Evolutionary conservation across 495 filamentous ascomycete species (phyloP), one percentile per base, ranked within the genome.

Genomic region (Trichoderma asperelloides): DNA sequence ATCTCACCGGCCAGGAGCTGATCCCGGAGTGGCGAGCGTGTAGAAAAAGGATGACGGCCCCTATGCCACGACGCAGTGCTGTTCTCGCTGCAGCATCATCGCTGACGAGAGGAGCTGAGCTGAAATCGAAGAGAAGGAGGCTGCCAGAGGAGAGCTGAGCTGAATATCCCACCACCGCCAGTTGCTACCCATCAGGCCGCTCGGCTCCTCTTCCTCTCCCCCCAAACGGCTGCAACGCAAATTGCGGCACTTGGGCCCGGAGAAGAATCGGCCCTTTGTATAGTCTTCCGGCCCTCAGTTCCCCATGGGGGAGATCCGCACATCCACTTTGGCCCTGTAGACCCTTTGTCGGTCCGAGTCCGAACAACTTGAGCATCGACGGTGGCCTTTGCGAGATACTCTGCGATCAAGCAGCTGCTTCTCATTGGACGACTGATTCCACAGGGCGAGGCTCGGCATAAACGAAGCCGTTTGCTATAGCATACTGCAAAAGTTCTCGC

Each of bases 341-440:
- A 60, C 55, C 55, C 30, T 60, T 60, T 60, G 55, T 60, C 55
- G 55, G 55, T 60, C 55, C 55, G 55, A 60, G 55, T 60, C 55
- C 16, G 55, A 60, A 12, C 25, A 30, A 18, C 15, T 25, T 60
- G 25, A 60, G 55, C 21, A 11, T 51, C 23, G 47, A 51, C 18
- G 21, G 47, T 21, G 21, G 47, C 47, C 23, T 51, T 21, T 51
- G 21, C 47, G 47, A 18, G n/a, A 18, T 18, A 51, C 18, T 51
- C 18, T 45, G 41, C 7, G 41, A 2, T 15, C 41, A 18, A 37
- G 9, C 33, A 37, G 9, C 33, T 8, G 33, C 33, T 37, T 37
- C 33, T 37, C 33, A 37, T 37, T 37, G 33, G 33, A 45, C 41
- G 41, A 18, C 41, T 18, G 41, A 45, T 55, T 2, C 49, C 25